These are phyloP conservation scores for Thermoascus crustaceus DNA, from an alignment of 2,329 filamentous ascomycete genomes.

Conservation along the genomic window DNA sequence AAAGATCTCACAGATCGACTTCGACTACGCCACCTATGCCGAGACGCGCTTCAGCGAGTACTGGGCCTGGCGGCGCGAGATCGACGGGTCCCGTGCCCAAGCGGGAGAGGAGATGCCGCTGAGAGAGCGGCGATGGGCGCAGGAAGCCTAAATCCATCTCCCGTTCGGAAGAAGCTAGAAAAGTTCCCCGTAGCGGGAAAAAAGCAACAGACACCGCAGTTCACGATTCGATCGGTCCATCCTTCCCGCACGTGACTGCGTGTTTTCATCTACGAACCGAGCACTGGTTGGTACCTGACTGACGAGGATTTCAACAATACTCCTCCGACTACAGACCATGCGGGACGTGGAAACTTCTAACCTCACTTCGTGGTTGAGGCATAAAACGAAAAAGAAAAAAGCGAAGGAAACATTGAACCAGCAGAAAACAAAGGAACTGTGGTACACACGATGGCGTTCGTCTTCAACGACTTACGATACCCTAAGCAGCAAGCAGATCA, in stretches of 20 bases:
- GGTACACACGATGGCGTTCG: slow-evolving; percentile 8
- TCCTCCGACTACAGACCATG: slow-evolving; percentile 1
- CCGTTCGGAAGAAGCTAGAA: no score
- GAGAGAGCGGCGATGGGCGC: slow-evolving; percentile 73
- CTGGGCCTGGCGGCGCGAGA: slow-evolving; percentile 78
- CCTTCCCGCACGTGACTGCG: no score
- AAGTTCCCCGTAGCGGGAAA: no score
- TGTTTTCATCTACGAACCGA: no score
- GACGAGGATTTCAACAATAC: slow-evolving; percentile 3
- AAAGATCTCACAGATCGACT: slow-evolving; percentile 88
- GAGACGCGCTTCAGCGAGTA: slow-evolving; percentile 82
- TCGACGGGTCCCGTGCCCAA: slow-evolving; percentile 51
- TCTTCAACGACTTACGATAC: slow-evolving; percentile 14
- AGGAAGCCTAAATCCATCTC: slow-evolving; percentile 37
- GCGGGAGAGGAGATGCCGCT: slow-evolving; percentile 56
- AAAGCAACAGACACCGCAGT: no score
- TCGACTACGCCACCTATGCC: slow-evolving; percentile 90
- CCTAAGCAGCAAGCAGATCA: slow-evolving; percentile 1
- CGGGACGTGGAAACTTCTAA: not conserved
- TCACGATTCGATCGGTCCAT: no score
- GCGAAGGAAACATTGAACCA: slow-evolving; percentile 1
- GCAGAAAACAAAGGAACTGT: not conserved
- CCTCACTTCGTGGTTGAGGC: not conserved
- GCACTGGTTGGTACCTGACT: no score
- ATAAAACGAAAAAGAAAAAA: not conserved